Evolutionary conservation across 768 basidiomycete species (phyloP), one percentile per base, ranked within the genome.

Genomic region (Austroboletus eburneus): DNA sequence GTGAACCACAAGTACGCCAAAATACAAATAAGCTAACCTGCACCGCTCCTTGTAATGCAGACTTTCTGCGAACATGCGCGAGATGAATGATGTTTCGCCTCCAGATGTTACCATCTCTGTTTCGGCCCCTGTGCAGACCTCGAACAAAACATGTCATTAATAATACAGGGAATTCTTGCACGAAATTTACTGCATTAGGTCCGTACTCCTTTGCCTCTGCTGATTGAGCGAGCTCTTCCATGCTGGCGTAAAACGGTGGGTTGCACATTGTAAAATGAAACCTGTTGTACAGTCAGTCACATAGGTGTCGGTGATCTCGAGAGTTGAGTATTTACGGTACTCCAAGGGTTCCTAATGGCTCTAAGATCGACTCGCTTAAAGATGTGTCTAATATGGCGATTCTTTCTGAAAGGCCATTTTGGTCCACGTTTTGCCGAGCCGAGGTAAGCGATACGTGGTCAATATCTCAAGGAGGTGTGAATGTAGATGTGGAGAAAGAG

Each of bases 261-360:
- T 98, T 99, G 68, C 94, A 97, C 82, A 98, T 91, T 0, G 83
- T 81, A 54, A 95, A 91, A 47, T 86, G 79, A 57, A 83, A 80
- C 4, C 78, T 81, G 43, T 10, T 10, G 9, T 20, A 17, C 1
- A 3, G 34, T 45, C 22, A 45, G 45, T 41, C 38, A 42, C 13
- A 4, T 3, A 43, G 9, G 8, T 10, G 5, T 4, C 22, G 24
- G 20, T n/a, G n/a, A 10, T 20, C n/a, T 25, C 17, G 8, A 45
- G 20, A 20, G 33, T 4, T 39, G 17, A 44, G 18, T 21, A 46
- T 25, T 10, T 46, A 55, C 51, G 43, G 43, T 35, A 37, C 27
- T 29, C n/a, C 17, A 21, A 41, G n/a, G 34, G 47, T 20, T 14
- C 36, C 35, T 32, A 65, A 36, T 27, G 51, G 42, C 17, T 45